Evolutionary conservation across 306 rosid species (phyloP).

Genomic region (Quercus variabilis): DNA sequence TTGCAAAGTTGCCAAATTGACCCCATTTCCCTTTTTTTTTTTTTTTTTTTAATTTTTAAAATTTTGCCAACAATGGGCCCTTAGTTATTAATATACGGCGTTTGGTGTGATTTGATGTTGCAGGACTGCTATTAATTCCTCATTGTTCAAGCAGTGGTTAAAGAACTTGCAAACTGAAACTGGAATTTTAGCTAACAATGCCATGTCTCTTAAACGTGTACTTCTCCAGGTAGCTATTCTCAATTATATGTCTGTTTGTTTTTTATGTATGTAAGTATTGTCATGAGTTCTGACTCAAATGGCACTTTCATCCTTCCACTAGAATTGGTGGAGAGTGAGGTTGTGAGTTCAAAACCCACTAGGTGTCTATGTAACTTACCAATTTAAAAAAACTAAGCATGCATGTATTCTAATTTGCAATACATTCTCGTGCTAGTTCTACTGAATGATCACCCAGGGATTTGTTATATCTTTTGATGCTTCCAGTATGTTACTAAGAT

Average conservation of each 20-base stretch:
- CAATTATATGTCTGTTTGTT: not conserved
- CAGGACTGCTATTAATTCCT: conserved; percentile 83
- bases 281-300: too few relatives aligned
- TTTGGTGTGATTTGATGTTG: conserved; percentile 9
- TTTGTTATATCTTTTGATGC: not conserved
- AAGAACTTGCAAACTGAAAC: conserved; percentile 64
- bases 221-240: conserved; percentile 65
- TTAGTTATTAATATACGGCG: not conserved
- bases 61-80: not conserved
- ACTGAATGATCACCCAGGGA: not conserved
- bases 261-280: too few relatives aligned
- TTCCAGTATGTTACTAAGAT: not conserved
- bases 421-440: not conserved
- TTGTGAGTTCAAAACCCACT: too few relatives aligned
- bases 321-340: too few relatives aligned
- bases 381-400: too few relatives aligned
- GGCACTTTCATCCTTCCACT: too few relatives aligned
- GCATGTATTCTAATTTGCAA: not conserved
- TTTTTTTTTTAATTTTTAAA: too few relatives aligned
- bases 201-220: conserved; percentile 55
- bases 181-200: conserved; percentile 64
- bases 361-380: not conserved
- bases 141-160: conserved; percentile 84
- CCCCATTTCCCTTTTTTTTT: too few relatives aligned
- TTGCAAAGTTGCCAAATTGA: not conserved